A percentile compares a stretch with the other conserved stretches of the same genome.
phyloP scores from a whole-genome alignment of 2,329 filamentous ascomycete species.

The Colletotrichum simmondsii region DNA sequence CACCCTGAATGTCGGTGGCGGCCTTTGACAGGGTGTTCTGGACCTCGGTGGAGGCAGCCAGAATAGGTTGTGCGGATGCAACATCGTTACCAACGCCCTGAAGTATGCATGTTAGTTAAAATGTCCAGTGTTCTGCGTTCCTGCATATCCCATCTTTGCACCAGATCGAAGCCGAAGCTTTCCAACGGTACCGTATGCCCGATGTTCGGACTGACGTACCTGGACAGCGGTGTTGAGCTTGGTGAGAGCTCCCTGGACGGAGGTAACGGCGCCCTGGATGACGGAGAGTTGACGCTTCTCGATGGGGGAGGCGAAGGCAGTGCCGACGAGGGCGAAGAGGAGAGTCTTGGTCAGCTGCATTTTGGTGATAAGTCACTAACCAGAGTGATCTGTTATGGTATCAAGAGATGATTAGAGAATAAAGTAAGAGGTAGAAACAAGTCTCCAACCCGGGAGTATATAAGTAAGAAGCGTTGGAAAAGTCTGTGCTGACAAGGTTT shows the following conservation, averaged over 20 bases:
- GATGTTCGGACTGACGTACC: conserved; percentile 4
- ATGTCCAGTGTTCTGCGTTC: background rate
- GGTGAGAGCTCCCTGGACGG: conserved; percentile 69
- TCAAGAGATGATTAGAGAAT: background rate
- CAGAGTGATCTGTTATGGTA: conserved; percentile 19
- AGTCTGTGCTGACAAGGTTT: conserved; percentile 26
- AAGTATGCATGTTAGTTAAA: background rate
- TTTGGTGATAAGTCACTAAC: conserved; percentile 25
- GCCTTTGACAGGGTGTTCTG: conserved; percentile 34
- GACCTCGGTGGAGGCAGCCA: conserved; percentile 36
- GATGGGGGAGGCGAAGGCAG: conserved; percentile 22
- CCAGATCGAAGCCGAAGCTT: background rate
- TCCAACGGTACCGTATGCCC: background rate
- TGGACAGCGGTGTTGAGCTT: conserved; percentile 50
- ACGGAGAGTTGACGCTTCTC: conserved; percentile 58
- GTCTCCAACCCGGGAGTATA: conserved; percentile 27
- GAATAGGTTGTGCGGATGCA: conserved; percentile 49
- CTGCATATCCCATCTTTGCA: background rate
- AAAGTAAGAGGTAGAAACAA: background rate
- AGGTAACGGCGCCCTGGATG: conserved; percentile 68
- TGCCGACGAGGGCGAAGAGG: conserved; percentile 27
- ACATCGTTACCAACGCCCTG: conserved; percentile 58
- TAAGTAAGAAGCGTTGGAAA: conserved; percentile 10
- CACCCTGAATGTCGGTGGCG: conserved; percentile 39
- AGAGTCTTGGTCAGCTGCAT: conserved; percentile 33